A percentile compares a stretch with the other conserved stretches of the same genome.
These are phyloP conservation scores for Ogataea trehaloabstinens DNA, from an alignment of 805 yeast genomes.

Conservation along the genomic window DNA sequence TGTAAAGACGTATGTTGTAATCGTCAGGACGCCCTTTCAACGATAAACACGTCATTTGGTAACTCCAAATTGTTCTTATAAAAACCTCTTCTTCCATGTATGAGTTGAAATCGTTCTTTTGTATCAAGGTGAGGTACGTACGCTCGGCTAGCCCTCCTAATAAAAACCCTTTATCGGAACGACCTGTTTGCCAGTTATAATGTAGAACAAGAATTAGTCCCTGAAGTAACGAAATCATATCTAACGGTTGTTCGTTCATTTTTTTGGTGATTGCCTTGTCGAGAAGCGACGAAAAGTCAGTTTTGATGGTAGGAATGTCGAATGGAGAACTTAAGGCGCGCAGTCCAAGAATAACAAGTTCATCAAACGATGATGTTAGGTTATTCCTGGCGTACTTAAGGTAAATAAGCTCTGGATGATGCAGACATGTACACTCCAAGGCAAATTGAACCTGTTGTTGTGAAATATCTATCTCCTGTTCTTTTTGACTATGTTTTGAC, in stretches of 20 bases:
- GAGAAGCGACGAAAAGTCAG: conserved; percentile 2
- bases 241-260: conserved; percentile 7
- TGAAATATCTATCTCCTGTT: conserved; percentile 2
- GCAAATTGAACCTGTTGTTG: conserved; percentile 1
- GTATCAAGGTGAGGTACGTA: conserved; percentile 6
- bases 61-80: conserved; percentile 16
- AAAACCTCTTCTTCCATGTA: conserved; percentile 11
- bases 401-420: conserved; percentile 16
- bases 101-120: conserved; percentile 3
- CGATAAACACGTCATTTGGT: conserved; percentile 15
- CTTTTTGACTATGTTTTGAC: conserved; percentile 1
- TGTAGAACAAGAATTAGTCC: conserved; percentile 10
- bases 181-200: conserved; percentile 16
- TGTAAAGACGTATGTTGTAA: conserved; percentile 6
- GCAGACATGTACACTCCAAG: conserved; percentile 6
- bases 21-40: conserved; percentile 12
- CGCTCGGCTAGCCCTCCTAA: conserved; percentile 19
- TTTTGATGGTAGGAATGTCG: not conserved
- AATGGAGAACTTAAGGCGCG: conserved; percentile 13
- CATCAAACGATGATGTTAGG: conserved; percentile 8
- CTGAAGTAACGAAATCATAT: conserved; percentile 13
- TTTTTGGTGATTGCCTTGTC: conserved; percentile 7
- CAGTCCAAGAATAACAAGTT: conserved; percentile 12
- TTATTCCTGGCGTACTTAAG: conserved; percentile 9
- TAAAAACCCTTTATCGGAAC: conserved; percentile 15